Evolutionary conservation across 208 protist species (phyloP).

Genomic region (Balamuthia mandrillaris): DNA sequence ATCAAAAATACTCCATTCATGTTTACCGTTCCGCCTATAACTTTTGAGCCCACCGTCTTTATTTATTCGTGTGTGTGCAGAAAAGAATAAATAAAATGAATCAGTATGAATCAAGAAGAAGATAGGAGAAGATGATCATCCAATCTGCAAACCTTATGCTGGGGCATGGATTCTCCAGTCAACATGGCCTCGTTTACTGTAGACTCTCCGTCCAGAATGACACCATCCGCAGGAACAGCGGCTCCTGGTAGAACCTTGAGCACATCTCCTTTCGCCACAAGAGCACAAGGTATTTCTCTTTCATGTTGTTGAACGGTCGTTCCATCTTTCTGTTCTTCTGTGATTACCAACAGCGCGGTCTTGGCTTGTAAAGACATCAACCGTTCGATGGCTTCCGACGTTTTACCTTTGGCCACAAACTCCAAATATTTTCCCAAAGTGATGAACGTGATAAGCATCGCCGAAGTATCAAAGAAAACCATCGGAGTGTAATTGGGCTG

Average conservation of each 20-base stretch:
- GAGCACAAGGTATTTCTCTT: too few species aligned
- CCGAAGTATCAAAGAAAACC: slow-evolving; percentile 91
- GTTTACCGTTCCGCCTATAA: too few species aligned
- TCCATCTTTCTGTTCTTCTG: slow-evolving; percentile 20
- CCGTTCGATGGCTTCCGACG: slow-evolving; percentile 80
- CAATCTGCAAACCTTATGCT: too few species aligned
- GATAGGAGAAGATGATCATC: too few species aligned
- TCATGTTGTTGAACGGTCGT: too few species aligned
- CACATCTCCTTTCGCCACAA: slow-evolving; percentile 14
- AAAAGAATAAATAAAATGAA: too few species aligned
- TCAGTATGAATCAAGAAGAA: too few species aligned
- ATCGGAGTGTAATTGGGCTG: not conserved
- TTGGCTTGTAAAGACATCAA: slow-evolving; percentile 79
- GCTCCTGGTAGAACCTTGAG: slow-evolving; percentile 77
- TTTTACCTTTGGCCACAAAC: slow-evolving; percentile 85
- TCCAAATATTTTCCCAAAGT: slow-evolving; percentile 92
- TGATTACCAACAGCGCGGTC: slow-evolving; percentile 52
- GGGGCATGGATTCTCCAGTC: slow-evolving; percentile 85
- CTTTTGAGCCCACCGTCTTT: too few species aligned
- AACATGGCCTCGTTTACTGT: slow-evolving; percentile 91
- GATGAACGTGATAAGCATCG: slow-evolving; percentile 90
- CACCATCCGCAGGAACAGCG: slow-evolving; percentile 88
- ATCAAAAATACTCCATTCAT: slow-evolving; percentile 1
- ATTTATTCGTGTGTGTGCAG: too few species aligned
- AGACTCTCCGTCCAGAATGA: slow-evolving; percentile 74